phyloP scores from a whole-genome alignment of 1,284 basidiomycete genomes.

The Trametes polyzona region DNA sequence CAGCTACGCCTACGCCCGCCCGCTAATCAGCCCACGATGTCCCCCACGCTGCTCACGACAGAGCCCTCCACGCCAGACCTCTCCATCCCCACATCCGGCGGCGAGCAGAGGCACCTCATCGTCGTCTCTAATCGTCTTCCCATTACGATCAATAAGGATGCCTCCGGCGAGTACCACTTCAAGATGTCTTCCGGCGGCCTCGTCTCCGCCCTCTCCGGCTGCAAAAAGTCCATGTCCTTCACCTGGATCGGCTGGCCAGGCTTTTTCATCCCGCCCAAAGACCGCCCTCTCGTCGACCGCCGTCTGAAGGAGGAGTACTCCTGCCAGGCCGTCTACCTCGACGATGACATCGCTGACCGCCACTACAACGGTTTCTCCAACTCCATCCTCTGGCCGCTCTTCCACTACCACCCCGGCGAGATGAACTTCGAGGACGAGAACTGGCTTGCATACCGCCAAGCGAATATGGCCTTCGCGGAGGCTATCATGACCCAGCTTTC shows the following conservation, averaged over 20 bases:
- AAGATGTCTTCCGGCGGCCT: slow-evolving; percentile 97
- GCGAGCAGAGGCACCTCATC: slow-evolving; percentile 76
- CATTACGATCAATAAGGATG: slow-evolving; percentile 90
- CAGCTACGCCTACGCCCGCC: slow-evolving; percentile 37
- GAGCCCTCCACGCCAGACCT: slow-evolving; percentile 36
- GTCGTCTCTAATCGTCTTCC: slow-evolving; percentile 97
- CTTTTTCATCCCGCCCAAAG: slow-evolving; percentile 87
- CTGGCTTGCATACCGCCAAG: slow-evolving; percentile 97
- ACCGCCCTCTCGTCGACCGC: slow-evolving; percentile 84
- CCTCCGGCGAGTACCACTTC: slow-evolving; percentile 89
- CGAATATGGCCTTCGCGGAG: slow-evolving; percentile 95
- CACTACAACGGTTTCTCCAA: slow-evolving; percentile 99
- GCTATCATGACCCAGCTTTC: slow-evolving; percentile 78
- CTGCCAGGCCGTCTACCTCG: slow-evolving; percentile 97
- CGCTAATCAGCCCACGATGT: slow-evolving; percentile 22
- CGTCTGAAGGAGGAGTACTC: slow-evolving; percentile 93
- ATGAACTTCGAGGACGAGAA: slow-evolving; percentile 99
- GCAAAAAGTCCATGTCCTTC: slow-evolving; percentile 96
- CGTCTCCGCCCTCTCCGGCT: slow-evolving; percentile 91
- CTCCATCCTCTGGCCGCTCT: slow-evolving; percentile 98
- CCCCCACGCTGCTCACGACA: slow-evolving; percentile 23
- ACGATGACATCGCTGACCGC: slow-evolving; percentile 95
- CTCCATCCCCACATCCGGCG: slow-evolving; percentile 28
- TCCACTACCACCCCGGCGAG: slow-evolving; percentile 98
- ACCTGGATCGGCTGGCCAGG: slow-evolving; percentile 96